Evolutionary conservation across 1,284 basidiomycete genomes (phyloP), one percentile per base, ranked within the genome.

Genomic region (Ganoderma multipileum): DNA sequence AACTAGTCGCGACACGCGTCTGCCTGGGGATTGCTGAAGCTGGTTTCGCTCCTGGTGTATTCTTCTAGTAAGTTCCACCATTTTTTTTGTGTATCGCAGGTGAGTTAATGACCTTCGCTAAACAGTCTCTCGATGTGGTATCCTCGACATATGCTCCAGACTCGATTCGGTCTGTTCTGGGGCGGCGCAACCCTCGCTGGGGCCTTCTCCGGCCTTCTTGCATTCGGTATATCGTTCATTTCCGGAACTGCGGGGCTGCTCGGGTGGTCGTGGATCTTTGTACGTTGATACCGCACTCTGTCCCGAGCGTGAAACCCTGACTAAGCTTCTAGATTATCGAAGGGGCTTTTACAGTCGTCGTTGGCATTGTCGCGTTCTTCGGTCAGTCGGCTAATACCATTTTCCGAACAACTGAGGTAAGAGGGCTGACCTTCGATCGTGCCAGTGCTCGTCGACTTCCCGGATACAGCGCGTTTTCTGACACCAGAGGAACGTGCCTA

Each of bases 11-110:
- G 16, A 82, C 81, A 12, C 87, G 87, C 41, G 82, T 88, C 9
- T 87, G 82, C 65, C 84, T 92, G 0, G 91, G 92, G 1, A 75
- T 91, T 0, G 85, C 90, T 0, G 91, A 93, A 76, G 87, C 89
- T 2, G 91, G 91, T 0, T 77, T 92, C 28, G 89, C 91, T 70
- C 90, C 90, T 2, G 89, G 91, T 18, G 88, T 91, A 2, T 84
- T 86, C 1, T 91, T 89, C 77, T 91, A 90, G 80, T 80, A 30
- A 33, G 78, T 76, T 14, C 2, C 28, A 11, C 20, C 3, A 18
- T 11, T 12, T 23, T 12, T 4, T 12, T 33, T 33, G 6, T 6
- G 16, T 16, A 11, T 90, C 89, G 77, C 78, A 60, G 36, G 74
- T 71, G 28, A 28, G 26, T 1, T 14, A 12, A 7, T 4, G 20